These are phyloP conservation scores for Lumnitzera littorea DNA, from an alignment of 345 rosid species.

Conservation along the genomic window DNA sequence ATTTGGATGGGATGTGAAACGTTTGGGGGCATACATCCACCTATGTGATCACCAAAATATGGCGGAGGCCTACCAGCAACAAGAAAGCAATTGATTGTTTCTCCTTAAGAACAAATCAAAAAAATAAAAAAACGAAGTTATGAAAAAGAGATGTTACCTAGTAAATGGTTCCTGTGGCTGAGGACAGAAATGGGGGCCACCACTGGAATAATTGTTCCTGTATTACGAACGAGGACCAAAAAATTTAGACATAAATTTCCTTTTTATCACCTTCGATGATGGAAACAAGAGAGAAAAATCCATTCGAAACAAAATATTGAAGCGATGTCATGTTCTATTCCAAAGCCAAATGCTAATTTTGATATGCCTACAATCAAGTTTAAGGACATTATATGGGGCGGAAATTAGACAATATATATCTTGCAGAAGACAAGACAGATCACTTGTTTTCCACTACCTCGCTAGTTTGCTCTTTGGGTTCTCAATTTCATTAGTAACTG, in stretches of 20 bases:
- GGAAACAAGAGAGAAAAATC: neutral
- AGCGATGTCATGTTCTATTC: neutral
- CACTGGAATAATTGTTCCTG: conserved; percentile 30
- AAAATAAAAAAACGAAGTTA: neutral
- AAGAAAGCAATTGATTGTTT: conserved; percentile 5
- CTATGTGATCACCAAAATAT: conserved; percentile 24
- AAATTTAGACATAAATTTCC: neutral
- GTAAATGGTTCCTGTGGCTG: conserved; percentile 21
- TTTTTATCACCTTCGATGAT: neutral
- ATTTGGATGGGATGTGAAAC: conserved; percentile 26
- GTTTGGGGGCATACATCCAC: conserved; percentile 32
- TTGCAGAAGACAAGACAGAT: too few relatives aligned
- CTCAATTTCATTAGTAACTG: too few relatives aligned
- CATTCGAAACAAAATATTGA: neutral
- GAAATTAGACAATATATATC: too few relatives aligned
- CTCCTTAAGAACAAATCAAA: neutral
- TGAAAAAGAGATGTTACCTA: conserved; percentile 10
- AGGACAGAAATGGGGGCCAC: conserved; percentile 21
- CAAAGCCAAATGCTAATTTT: too few relatives aligned
- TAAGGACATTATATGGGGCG: too few relatives aligned
- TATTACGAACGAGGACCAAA: neutral
- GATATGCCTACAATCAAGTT: too few relatives aligned
- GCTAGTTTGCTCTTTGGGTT: too few relatives aligned
- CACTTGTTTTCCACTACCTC: too few relatives aligned
- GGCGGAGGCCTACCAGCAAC: conserved; percentile 35